Conservation (phyloP, 345 rosid species). For the Erucastrum elatum region DNA sequence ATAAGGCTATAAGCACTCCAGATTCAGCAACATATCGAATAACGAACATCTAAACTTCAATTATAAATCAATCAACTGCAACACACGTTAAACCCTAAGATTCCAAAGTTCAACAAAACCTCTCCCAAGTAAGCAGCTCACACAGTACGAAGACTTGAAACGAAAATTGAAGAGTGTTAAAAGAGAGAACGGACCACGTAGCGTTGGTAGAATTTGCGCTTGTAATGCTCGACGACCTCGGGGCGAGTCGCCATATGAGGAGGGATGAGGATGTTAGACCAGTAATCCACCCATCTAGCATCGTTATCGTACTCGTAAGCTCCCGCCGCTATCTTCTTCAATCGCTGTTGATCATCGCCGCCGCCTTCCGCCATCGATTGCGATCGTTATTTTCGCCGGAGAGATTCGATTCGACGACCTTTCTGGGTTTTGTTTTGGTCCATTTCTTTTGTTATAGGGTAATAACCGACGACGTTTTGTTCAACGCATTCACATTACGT, state of each 20-base stretch:
- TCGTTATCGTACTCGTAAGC: slow-evolving; percentile 90
- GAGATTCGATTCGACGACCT: slow-evolving; percentile 13
- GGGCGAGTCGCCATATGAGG: slow-evolving; percentile 85
- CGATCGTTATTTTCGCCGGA: slow-evolving; percentile 15
- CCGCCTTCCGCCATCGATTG: slow-evolving; percentile 63
- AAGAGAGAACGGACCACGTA: slow-evolving; percentile 50
- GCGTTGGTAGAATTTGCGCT: slow-evolving; percentile 98
- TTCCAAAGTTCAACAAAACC: neutral
- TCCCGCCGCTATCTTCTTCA: slow-evolving; percentile 78
- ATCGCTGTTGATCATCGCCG: slow-evolving; percentile 82
- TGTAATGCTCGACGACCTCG: slow-evolving; percentile 83
- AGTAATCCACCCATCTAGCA: slow-evolving; percentile 83
- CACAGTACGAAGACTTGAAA: neutral
- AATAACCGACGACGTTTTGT: slow-evolving; percentile 19
- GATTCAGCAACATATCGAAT: neutral
- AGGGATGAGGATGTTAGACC: slow-evolving; percentile 92
- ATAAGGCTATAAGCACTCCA: neutral
- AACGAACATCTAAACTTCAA: slow-evolving; percentile 3
- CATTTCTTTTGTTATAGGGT: neutral
- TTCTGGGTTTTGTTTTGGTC: neutral
- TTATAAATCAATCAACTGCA: neutral
- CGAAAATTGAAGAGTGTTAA: neutral
- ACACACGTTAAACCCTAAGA: slow-evolving; percentile 10
- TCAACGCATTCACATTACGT: neutral
- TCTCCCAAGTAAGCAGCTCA: slow-evolving; percentile 7